These are phyloP conservation scores for Lichtheimia ornata DNA, from an alignment of 371 early-diverging fungal genomes.

Conservation along the genomic window DNA sequence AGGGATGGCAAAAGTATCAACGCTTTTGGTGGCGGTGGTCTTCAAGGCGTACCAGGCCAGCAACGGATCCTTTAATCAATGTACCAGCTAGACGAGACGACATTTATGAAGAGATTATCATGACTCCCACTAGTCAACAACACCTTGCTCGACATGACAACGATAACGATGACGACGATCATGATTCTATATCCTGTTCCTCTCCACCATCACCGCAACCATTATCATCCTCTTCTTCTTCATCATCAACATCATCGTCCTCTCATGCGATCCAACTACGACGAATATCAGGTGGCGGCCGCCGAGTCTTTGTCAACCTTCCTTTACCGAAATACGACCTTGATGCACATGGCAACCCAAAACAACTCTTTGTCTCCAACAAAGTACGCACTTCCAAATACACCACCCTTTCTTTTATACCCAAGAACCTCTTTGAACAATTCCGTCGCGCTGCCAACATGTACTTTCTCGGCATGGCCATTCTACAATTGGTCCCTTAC, in stretches of 20 bases:
- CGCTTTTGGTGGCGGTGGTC: conserved; percentile 3
- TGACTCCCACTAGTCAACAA: conserved; percentile 7
- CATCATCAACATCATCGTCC: neutral
- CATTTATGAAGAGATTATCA: conserved; percentile 17
- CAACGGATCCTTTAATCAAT: neutral
- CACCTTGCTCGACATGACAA: neutral
- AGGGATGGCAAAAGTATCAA: neutral
- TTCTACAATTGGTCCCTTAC: conserved; percentile 83
- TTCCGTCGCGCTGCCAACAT: conserved; percentile 95
- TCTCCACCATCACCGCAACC: neutral
- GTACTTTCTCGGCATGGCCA: conserved; percentile 94
- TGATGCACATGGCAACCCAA: conserved; percentile 53
- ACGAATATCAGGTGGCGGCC: conserved; percentile 33
- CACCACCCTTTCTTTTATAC: conserved; percentile 88
- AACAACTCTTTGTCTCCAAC: conserved; percentile 56
- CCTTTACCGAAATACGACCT: conserved; percentile 59
- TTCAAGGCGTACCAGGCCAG: neutral
- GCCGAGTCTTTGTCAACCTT: conserved; percentile 71
- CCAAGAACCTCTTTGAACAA: conserved; percentile 96
- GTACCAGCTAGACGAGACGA: conserved; percentile 14
- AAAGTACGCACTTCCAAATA: conserved; percentile 91
- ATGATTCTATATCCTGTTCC: too few species aligned
- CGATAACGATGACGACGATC: neutral
- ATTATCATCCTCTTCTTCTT: neutral
- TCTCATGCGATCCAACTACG: conserved; percentile 29